These are phyloP conservation scores for Pestalotiopsis sp. DNA, from an alignment of 2,329 filamentous ascomycete species.

Conservation along the genomic window DNA sequence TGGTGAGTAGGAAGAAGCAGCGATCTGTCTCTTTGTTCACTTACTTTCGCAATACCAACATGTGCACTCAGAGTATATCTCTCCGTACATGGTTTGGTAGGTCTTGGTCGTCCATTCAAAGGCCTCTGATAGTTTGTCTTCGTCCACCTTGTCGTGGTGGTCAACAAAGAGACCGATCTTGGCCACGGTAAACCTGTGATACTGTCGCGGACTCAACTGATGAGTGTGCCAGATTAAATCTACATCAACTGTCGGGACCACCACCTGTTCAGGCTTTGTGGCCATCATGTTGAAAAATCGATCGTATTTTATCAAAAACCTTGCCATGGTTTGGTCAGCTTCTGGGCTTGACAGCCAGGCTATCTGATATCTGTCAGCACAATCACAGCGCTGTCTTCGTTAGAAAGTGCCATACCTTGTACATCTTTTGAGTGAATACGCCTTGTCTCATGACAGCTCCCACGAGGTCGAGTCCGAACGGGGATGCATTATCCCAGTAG, in stretches of 20 bases:
- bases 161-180: neutral
- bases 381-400: no score
- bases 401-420: no score
- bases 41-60: conserved; percentile 10
- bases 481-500: conserved; percentile 9
- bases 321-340: neutral
- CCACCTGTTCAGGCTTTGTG: neutral
- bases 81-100: neutral
- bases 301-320: conserved; percentile 1
- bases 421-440: conserved; percentile 10
- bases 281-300: conserved; percentile 6
- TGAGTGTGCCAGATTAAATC: conserved; percentile 6
- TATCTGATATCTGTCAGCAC: conserved; percentile 1
- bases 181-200: neutral
- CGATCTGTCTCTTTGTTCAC: neutral
- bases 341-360: conserved; percentile 8
- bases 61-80: conserved; percentile 2
- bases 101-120: conserved; percentile 9
- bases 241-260: conserved; percentile 4
- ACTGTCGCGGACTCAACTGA: conserved; percentile 5
- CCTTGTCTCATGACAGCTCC: conserved; percentile 3
- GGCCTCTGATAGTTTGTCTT: conserved; percentile 3
- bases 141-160: conserved; percentile 7
- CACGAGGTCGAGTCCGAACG: neutral
- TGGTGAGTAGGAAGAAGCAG: neutral